Base-by-base conservation (phyloP, 2,329 filamentous ascomycete genomes). In the Colletotrichum sp. region DNA sequence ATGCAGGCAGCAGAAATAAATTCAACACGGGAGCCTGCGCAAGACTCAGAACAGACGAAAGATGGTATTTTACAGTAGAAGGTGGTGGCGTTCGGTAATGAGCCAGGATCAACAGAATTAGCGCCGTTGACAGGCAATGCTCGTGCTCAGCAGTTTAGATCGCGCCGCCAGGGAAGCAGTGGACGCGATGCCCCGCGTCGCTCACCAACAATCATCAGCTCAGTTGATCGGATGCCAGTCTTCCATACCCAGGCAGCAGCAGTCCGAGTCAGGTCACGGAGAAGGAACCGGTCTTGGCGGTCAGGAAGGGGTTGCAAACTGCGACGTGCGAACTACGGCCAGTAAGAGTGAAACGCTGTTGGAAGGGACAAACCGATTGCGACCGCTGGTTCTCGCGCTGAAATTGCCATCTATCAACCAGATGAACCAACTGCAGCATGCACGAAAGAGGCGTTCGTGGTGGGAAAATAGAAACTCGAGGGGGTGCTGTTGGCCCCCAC, bases 401-500 rank as follows among this genome's bases (percentile, higher is more conserved):
- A 64, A 61, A 64, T 43, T 34, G 3, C 60, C 4, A 38, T 64
- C 18, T 10, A 26, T 38, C 30, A 36, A 32, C 32, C 60, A 12
- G 60, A 26, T 0, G 15, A 21, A 30, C 62, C 62, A 48, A 48
- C 16, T 48, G 26, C 36, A 30, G 16, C 7, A n/a, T 67, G 24
- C 65, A 67, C 28, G 26, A 7, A 6, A 28, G 65, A 38, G 34
- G 65, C 65, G 43, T 67, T 67, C 34, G 34, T 38, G 13, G 38
- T 28, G 8, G n/a, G 9, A 55, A 61, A 73, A 56, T 64, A 73
- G 38, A 64, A 34, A n/a, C n/a, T 7, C 24, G 30, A 9, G 64
- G 52, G 38, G 30, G 28, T 34, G 24, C 7, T 70, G 13, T 26
- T 36, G 71, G 66, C 66, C 66, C 66, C 56, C 66, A 70, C 71